Evolutionary conservation across 2,329 filamentous ascomycete species (phyloP), one percentile per base, ranked within the genome.

Genomic region (Cladophialophora immunda): DNA sequence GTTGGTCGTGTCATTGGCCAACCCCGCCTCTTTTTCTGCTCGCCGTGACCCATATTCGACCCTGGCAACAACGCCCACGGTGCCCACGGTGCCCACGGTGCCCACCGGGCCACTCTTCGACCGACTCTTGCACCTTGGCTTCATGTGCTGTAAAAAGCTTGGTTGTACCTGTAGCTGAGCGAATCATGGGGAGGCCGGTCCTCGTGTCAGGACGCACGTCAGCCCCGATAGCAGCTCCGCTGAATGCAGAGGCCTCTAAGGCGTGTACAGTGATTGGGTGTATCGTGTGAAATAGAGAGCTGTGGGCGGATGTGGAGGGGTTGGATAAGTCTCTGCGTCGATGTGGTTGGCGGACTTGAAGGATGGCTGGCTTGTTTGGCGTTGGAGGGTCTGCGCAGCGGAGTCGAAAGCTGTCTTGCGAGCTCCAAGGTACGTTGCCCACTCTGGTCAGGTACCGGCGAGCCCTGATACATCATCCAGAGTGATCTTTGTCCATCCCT

Each of bases 131-230:
- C 41, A 27, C 41, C 45, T 52, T 61, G 29, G 45, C 19, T 50
- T 25, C 45, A 11, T 54, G 30, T 45, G 50, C 58, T 32, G 58
- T 61, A 53, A 61, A 61, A 61, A 38, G 58, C 58, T 61, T 61
- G 36, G 58, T 36, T 61, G 17, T 29, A 53, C 58, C 17, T 7
- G n/a, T 36, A 4, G 30, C 19, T 32, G 41, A 47, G 41, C 58
- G 58, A 61, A 61, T 61, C n/a, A 53, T 25, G 45, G 58, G 41
- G 45, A 29, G 6, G 30, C 9, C 41, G 17, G 19, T 32, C n/a
- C 32, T 61, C 45, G 45, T 61, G 47, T 17, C 30, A 19, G 11
- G 32, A 61, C 29, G 58, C 58, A 61, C 45, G 58, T 61, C 58
- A 61, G 58, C 58, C 58, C 32, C 29, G 52, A 53, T 34, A 6